Evolutionary conservation across 805 yeast genomes (phyloP).

Genomic region (Millerozyma acaciae): DNA sequence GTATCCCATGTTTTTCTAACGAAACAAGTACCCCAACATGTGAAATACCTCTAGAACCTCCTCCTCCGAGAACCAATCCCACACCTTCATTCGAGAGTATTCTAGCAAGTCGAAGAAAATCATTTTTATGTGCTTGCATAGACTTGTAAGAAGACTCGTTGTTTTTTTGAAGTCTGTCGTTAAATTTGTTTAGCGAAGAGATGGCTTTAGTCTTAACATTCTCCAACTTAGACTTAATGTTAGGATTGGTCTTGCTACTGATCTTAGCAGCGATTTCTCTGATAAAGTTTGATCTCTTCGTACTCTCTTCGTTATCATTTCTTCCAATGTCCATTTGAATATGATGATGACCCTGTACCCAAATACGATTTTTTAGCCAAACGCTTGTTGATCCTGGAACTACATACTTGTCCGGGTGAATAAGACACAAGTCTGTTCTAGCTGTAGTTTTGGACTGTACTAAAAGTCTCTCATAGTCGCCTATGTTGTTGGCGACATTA

Average conservation of each 20-base stretch:
- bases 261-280: constrained; percentile 35
- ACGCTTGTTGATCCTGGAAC: constrained; percentile 78
- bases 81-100: constrained; percentile 89
- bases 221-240: constrained; percentile 28
- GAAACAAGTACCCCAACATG: constrained; percentile 92
- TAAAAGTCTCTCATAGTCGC: constrained; percentile 79
- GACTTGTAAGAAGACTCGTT: constrained; percentile 22
- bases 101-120: constrained; percentile 85
- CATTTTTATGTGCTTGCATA: constrained; percentile 67
- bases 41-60: constrained; percentile 93
- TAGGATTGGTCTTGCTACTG: constrained; percentile 30
- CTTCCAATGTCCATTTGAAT: constrained; percentile 57
- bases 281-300: constrained; percentile 21
- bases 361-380: constrained; percentile 81
- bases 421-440: constrained; percentile 75
- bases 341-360: constrained; percentile 95
- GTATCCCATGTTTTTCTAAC: constrained; percentile 86
- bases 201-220: constrained; percentile 28
- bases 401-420: constrained; percentile 81
- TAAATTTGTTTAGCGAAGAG: constrained; percentile 23
- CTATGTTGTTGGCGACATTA: constrained; percentile 56
- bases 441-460: constrained; percentile 78
- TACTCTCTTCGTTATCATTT: constrained; percentile 14
- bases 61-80: constrained; percentile 94
- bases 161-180: constrained; percentile 16